Base-by-base conservation (phyloP, 2,329 filamentous ascomycete genomes). In the Alternaria arborescens region DNA sequence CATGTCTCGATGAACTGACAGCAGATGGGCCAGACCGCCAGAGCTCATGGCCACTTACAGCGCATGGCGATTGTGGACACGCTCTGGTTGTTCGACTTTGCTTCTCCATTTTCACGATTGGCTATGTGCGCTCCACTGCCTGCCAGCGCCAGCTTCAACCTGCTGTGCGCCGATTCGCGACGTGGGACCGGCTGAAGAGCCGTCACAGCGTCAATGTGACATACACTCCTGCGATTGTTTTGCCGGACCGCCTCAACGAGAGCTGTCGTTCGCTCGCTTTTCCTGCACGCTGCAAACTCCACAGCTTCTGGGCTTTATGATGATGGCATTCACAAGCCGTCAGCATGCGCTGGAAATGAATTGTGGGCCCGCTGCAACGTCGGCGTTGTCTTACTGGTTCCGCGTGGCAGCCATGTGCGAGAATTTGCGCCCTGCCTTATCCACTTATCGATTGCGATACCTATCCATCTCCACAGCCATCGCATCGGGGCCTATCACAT, bases 401-500 rank as follows among this genome's bases (percentile, higher is more conserved):
- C 66, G 66, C 69, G 64, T 67, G 69, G 65, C 68, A 71, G 64
- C 63, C 52, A 63, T 55, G 58, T 61, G 59, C 60, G 59, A 61
- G 65, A 65, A 47, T 70, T 69, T 71, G 63, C 62, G 61, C 65
- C 52, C 60, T 70, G 48, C 65, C 66, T 69, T 75, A 74, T 75
- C 73, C 71, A 72, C 73, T 69, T 75, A 76, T 76, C 75, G 71
- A 75, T 75, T 57, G 56, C 73, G 70, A 75, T 74, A 70, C 51
- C 68, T 69, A 66, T 57, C 71, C 72, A 60, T 71, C 68, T 63
- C 70, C 70, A 68, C 68, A 67, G 26, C 58, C 67, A 51, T 56
- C 46, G 42, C 32, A 36, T 61, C 61, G 60, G 30, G 32, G 38
- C 69, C 69, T 67, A 64, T 69, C 61, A 60, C 58, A 50, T 48